phyloP scores from a whole-genome alignment of 2,329 filamentous ascomycete genomes.

The Penicillium sp. region DNA sequence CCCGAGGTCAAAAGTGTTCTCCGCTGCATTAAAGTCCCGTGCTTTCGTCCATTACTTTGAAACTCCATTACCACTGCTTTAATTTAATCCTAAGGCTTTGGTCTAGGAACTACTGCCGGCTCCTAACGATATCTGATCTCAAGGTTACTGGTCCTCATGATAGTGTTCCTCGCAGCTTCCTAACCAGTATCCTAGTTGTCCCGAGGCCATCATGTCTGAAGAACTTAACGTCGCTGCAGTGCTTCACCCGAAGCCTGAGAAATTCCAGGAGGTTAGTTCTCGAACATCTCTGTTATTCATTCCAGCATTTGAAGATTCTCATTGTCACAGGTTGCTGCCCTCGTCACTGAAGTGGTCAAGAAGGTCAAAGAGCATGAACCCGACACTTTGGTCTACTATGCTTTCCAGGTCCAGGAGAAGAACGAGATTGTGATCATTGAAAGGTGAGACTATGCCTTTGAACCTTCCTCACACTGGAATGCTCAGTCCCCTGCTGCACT shows the following conservation, averaged over 20 bases:
- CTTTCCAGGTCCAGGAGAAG: conserved; percentile 25
- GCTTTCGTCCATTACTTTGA: not conserved
- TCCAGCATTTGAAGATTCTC: not conserved
- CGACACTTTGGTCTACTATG: conserved; percentile 33
- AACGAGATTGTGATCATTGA: conserved; percentile 37
- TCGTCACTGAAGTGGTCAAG: conserved; percentile 26
- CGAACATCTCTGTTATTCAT: not conserved
- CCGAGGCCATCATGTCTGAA: conserved; percentile 25
- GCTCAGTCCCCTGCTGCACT: not conserved
- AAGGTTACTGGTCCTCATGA: not conserved
- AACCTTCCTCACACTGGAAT: not conserved
- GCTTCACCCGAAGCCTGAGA: conserved; percentile 32
- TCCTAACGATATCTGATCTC: no score
- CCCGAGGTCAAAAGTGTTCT: conserved; percentile 7
- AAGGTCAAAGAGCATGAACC: conserved; percentile 35
- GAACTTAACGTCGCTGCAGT: conserved; percentile 33
- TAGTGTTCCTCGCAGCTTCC: not conserved
- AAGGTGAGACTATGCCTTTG: conserved; percentile 21
- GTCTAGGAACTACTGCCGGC: no score
- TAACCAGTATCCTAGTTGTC: not conserved
- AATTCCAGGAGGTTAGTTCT: conserved; percentile 31
- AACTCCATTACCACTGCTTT: no score
- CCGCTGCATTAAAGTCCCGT: not conserved
- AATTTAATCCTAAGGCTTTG: no score
- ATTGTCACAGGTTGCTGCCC: conserved; percentile 23